Percentiles rank a stretch among this genome's conserved stretches.
These are phyloP conservation scores for Taphrina sp. DNA, from an alignment of 1,139 yeast genomes.

Conservation along the genomic window DNA sequence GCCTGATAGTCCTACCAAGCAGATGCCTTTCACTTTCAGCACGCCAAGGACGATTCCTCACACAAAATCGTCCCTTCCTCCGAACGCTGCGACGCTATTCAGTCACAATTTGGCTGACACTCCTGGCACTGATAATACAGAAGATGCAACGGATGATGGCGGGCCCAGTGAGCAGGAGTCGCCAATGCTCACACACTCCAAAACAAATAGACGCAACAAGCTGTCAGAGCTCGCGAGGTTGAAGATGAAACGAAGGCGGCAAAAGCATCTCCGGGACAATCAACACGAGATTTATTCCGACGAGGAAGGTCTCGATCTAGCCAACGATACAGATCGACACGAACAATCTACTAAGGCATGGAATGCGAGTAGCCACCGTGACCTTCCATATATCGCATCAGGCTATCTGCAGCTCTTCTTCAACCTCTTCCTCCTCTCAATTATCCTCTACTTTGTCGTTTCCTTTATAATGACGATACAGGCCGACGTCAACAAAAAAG, in stretches of 20 bases:
- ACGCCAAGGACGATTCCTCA: constrained; percentile 11
- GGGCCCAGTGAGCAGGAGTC: constrained; percentile 30
- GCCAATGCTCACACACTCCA: constrained; percentile 2
- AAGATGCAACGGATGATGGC: constrained; percentile 22
- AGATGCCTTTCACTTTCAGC: constrained; percentile 17
- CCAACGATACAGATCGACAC: constrained; percentile 24
- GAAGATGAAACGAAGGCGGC: constrained; percentile 23
- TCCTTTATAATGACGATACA: constrained; percentile 60
- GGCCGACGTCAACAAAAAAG: constrained; percentile 67
- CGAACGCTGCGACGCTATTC: neutral
- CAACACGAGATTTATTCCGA: constrained; percentile 14
- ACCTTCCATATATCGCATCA: constrained; percentile 63
- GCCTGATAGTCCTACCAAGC: constrained; percentile 19
- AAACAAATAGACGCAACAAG: constrained; percentile 38
- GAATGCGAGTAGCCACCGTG: constrained; percentile 15
- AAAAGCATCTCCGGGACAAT: constrained; percentile 11
- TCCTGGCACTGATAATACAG: constrained; percentile 32
- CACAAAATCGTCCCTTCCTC: constrained; percentile 16
- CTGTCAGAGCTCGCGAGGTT: constrained; percentile 37
- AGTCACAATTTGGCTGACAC: constrained; percentile 6
- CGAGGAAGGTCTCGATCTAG: constrained; percentile 46
- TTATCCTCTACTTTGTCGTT: constrained; percentile 56
- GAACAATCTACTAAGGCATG: neutral
- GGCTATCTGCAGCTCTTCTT: constrained; percentile 68
- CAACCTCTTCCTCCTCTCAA: constrained; percentile 59